Conservation (phyloP, 2,329 filamentous ascomycete genomes). For the Venturia aucupariae region DNA sequence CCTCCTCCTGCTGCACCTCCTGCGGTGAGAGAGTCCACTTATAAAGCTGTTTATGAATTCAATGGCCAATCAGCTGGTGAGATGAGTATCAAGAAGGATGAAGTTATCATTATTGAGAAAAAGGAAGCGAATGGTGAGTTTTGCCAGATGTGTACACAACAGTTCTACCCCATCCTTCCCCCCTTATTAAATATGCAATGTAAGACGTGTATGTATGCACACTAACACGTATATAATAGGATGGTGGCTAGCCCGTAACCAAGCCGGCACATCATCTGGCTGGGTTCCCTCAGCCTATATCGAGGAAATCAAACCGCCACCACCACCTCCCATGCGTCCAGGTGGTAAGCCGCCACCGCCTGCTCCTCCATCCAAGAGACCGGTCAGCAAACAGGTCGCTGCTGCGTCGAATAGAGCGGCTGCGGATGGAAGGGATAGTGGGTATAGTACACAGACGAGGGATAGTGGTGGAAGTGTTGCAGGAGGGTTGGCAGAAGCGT, state of each 20-base stretch:
- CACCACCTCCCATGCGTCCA: constrained; percentile 43
- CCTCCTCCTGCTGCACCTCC: constrained; percentile 54
- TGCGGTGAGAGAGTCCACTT: constrained; percentile 61
- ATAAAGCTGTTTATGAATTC: constrained; percentile 90
- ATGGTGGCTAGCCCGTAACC: constrained; percentile 78
- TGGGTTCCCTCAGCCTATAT: constrained; percentile 95
- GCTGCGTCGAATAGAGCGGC: constrained; percentile 36
- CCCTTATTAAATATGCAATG: not conserved
- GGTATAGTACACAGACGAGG: constrained; percentile 35
- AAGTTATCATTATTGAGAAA: constrained; percentile 80
- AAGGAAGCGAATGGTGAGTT: constrained; percentile 86
- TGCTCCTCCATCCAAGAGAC: constrained; percentile 71
- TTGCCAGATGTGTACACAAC: not conserved
- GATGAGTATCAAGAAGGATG: constrained; percentile 67
- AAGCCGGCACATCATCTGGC: constrained; percentile 60
- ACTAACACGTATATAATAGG: constrained; percentile 42
- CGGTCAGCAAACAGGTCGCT: constrained; percentile 63
- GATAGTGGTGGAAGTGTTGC: constrained; percentile 36
- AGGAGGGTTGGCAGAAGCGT: constrained; percentile 41
- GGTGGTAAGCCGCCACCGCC: constrained; percentile 60
- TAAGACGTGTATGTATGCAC: not conserved
- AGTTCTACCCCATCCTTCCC: not conserved
- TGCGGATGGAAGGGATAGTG: constrained; percentile 53
- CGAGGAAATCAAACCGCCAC: constrained; percentile 62
- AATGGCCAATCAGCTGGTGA: constrained; percentile 76